Percentiles rank a stretch among this genome's conserved stretches.
phyloP scores from a whole-genome alignment of 768 basidiomycete genomes.

The Phaffia australis region DNA sequence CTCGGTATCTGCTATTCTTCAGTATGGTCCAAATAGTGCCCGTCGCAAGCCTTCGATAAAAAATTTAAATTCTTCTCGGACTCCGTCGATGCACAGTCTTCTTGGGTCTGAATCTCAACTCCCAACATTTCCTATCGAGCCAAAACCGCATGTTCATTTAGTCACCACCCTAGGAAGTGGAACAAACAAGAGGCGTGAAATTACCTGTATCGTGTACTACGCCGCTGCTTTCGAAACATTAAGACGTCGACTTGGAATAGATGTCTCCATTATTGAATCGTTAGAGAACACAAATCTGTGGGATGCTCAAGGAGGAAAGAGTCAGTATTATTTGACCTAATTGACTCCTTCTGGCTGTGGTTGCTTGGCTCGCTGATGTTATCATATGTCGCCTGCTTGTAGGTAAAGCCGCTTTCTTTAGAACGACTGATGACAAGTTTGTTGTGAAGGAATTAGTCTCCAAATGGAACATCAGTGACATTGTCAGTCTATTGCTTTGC shows the following conservation, averaged over 20 bases:
- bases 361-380: background rate
- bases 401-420: constrained; percentile 64
- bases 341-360: background rate
- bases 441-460: constrained; percentile 77
- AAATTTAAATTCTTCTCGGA: constrained; percentile 42
- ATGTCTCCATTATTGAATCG: constrained; percentile 52
- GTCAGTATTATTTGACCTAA: constrained; percentile 28
- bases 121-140: constrained; percentile 46
- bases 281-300: constrained; percentile 53
- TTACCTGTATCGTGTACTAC: constrained; percentile 73
- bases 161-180: constrained; percentile 62
- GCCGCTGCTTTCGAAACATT: constrained; percentile 67
- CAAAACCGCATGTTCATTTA: constrained; percentile 70
- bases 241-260: constrained; percentile 56
- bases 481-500: background rate
- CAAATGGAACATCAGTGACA: constrained; percentile 37
- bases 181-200: constrained; percentile 45
- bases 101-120: constrained; percentile 40
- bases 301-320: constrained; percentile 66
- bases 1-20: constrained; percentile 54
- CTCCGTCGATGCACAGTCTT: constrained; percentile 11
- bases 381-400: background rate
- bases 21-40: constrained; percentile 34
- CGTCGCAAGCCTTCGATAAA: constrained; percentile 28
- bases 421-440: constrained; percentile 62